Evolutionary conservation across 2,329 filamentous ascomycete genomes (phyloP).

Genomic region (Diaporthe ilicicola): DNA sequence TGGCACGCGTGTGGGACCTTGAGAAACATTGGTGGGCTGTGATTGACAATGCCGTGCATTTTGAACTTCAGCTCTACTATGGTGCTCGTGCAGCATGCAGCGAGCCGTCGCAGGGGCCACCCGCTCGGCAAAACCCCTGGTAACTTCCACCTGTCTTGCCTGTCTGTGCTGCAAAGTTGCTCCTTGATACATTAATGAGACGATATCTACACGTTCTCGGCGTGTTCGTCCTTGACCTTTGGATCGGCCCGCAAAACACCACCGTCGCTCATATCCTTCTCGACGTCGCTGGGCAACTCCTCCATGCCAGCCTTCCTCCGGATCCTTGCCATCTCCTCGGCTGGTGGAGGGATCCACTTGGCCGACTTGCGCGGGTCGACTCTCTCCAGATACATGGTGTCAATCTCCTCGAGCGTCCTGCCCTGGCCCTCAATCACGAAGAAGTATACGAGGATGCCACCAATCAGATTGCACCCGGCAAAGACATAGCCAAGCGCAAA

Average conservation of each 20-base stretch:
- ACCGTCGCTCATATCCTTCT: slow-evolving; percentile 14
- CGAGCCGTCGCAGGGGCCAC: not conserved
- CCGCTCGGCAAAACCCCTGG: not conserved
- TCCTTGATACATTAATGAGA: slow-evolving; percentile 14
- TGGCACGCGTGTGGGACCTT: not conserved
- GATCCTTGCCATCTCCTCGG: slow-evolving; percentile 53
- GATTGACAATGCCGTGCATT: not conserved
- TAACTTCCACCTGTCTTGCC: not conserved
- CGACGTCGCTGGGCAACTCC: not conserved
- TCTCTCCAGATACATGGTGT: slow-evolving; percentile 76
- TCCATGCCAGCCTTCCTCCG: slow-evolving; percentile 50
- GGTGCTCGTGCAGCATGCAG: not conserved
- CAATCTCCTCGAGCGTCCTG: slow-evolving; percentile 79
- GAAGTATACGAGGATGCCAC: slow-evolving; percentile 75
- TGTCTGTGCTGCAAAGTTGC: slow-evolving; percentile 24
- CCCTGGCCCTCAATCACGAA: slow-evolving; percentile 80
- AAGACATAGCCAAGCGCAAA: slow-evolving; percentile 82
- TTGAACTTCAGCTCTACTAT: not conserved
- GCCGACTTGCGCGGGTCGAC: slow-evolving; percentile 71
- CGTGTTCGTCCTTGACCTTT: not conserved
- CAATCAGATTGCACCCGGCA: slow-evolving; percentile 73
- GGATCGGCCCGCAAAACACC: not conserved
- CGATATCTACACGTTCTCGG: slow-evolving; percentile 19
- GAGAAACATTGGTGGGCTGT: too few species aligned
- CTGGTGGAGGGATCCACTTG: slow-evolving; percentile 58